Conservation (phyloP, 305 asterid genomes). For the Salvia sclarea region DNA sequence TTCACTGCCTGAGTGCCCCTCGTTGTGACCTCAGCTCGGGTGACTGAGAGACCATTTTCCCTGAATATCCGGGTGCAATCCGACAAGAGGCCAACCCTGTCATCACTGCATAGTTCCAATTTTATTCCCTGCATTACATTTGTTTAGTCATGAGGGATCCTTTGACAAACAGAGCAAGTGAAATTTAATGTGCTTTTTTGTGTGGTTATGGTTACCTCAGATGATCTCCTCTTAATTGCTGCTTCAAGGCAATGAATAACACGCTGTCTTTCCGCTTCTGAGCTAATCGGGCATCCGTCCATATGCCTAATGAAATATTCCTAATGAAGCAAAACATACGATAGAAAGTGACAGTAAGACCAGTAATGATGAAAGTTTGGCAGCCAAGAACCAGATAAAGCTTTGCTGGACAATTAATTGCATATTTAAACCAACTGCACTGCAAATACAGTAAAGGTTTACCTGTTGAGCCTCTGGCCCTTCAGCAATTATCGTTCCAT, state of each 20-base stretch:
- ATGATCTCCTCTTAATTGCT: constrained; percentile 76
- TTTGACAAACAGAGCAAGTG: neutral
- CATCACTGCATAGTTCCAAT: constrained; percentile 70
- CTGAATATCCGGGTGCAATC: constrained; percentile 86
- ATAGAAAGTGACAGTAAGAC: neutral
- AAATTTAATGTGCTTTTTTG: neutral
- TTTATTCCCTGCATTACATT: constrained; percentile 62
- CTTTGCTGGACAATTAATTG: constrained; percentile 7
- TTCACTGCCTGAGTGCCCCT: constrained; percentile 70
- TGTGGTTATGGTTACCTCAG: constrained; percentile 52
- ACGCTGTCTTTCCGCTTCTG: constrained; percentile 80
- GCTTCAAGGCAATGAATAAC: constrained; percentile 91
- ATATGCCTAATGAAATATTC: constrained; percentile 78
- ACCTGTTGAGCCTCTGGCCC: constrained; percentile 90
- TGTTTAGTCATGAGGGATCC: constrained; percentile 1
- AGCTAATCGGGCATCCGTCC: constrained; percentile 74
- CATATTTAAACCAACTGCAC: no score
- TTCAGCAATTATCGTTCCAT: constrained; percentile 70
- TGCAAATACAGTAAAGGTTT: neutral
- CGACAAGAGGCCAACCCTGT: constrained; percentile 74
- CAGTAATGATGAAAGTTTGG: neutral
- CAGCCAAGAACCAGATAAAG: constrained; percentile 7
- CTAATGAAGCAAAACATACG: constrained; percentile 34
- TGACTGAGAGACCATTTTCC: constrained; percentile 82
- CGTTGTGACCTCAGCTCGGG: constrained; percentile 80